A percentile compares a stretch with the other conserved stretches of the same genome.
phyloP scores from a whole-genome alignment of 2,329 filamentous ascomycete species.

The Botrytis fabae region DNA sequence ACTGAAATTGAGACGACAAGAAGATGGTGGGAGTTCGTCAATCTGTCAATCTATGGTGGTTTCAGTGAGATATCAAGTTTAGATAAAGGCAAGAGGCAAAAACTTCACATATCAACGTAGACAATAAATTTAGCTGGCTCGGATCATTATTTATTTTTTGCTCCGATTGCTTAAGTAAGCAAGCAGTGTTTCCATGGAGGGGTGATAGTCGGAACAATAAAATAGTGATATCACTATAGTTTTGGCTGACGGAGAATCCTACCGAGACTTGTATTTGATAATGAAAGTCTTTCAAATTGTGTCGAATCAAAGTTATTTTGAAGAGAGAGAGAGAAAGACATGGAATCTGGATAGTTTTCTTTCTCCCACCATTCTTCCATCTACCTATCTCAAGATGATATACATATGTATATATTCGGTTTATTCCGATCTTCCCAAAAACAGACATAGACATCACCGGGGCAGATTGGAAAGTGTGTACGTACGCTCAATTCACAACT shows the following conservation, averaged over 20 bases:
- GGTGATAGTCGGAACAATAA: background rate
- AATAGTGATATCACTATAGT: background rate
- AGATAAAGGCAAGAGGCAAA: conserved; percentile 15
- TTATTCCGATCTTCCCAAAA: background rate
- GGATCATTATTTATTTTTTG: conserved; percentile 21
- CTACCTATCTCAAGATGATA: background rate
- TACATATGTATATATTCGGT: background rate
- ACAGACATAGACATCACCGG: background rate
- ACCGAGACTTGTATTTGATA: background rate
- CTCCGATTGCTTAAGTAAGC: conserved; percentile 18
- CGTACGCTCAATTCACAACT: too few relatives aligned
- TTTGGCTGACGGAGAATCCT: conserved; percentile 2
- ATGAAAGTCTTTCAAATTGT: background rate
- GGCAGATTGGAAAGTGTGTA: too few relatives aligned
- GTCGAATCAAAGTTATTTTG: background rate
- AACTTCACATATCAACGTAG: conserved; percentile 5
- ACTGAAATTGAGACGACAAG: background rate
- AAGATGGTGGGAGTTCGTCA: background rate
- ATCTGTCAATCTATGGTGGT: background rate
- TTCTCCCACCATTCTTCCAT: background rate
- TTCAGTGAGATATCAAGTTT: background rate
- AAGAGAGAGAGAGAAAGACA: background rate
- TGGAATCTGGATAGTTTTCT: background rate
- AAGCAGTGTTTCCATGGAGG: background rate
- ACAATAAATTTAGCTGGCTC: conserved; percentile 10